Evolutionary conservation across 2,329 filamentous ascomycete species (phyloP).

Genomic region (Stachybotrys echinatus): DNA sequence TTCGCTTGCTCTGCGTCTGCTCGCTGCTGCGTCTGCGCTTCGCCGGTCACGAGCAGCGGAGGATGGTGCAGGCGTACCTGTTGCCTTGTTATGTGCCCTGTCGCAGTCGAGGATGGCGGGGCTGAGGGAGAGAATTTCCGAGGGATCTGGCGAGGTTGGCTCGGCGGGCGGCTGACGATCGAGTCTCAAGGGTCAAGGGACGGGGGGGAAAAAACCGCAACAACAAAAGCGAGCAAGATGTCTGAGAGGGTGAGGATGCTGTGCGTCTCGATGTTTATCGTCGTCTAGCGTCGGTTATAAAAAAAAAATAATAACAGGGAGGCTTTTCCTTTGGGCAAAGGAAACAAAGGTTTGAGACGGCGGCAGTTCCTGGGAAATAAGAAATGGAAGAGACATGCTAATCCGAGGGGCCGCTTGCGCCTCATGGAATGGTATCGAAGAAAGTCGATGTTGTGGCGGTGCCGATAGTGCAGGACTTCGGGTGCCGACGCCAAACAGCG

Average conservation of each 20-base stretch:
- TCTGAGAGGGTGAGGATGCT: too few relatives aligned
- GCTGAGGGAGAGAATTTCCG: slow-evolving; percentile 3
- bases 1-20: too few relatives aligned
- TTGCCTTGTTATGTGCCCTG: background rate
- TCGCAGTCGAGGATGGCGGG: slow-evolving; percentile 2
- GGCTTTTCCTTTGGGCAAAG: background rate
- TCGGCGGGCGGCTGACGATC: background rate
- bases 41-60: too few relatives aligned
- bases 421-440: slow-evolving; percentile 39
- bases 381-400: background rate
- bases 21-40: too few relatives aligned
- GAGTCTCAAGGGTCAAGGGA: background rate
- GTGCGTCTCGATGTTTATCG: background rate
- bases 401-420: slow-evolving; percentile 20
- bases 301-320: background rate
- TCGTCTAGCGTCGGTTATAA: background rate
- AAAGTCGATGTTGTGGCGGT: slow-evolving; percentile 34
- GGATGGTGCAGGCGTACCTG: background rate
- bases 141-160: background rate
- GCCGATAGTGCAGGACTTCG: slow-evolving; percentile 24
- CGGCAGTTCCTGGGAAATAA: slow-evolving; percentile 15
- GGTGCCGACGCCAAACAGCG: background rate
- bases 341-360: background rate
- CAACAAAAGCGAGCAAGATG: too few relatives aligned
- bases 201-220: background rate